Percentiles rank a stretch among this genome's conserved stretches.
phyloP scores from a whole-genome alignment of 495 filamentous ascomycete genomes.

The Aspergillus wentii region DNA sequence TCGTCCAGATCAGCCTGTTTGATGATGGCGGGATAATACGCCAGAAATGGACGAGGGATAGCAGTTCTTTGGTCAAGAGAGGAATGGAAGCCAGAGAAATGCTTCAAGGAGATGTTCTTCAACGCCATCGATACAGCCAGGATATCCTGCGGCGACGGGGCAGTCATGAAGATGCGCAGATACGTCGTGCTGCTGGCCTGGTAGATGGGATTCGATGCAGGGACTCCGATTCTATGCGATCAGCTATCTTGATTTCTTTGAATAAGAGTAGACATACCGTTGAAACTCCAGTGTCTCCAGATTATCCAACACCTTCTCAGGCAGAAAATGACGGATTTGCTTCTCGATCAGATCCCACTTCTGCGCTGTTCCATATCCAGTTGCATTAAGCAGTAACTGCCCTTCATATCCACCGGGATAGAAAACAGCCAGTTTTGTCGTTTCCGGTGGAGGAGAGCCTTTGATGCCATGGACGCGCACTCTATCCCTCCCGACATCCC shows the following conservation, averaged over 20 bases:
- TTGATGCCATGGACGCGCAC: constrained; percentile 39
- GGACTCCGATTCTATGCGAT: constrained; percentile 18
- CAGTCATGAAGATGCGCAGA: constrained; percentile 24
- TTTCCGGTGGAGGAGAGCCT: constrained; percentile 46
- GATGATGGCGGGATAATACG: constrained; percentile 27
- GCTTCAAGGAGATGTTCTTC: constrained; percentile 21
- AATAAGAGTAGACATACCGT: constrained; percentile 5
- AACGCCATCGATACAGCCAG: constrained; percentile 14
- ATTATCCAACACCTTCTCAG: constrained; percentile 6
- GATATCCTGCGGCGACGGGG: constrained; percentile 5
- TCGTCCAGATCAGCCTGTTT: constrained; percentile 19
- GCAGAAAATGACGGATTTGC: constrained; percentile 26
- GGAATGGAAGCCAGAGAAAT: constrained; percentile 30
- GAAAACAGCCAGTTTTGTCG: constrained; percentile 49
- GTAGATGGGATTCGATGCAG: constrained; percentile 13
- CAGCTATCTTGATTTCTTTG: no score
- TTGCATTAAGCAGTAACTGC: constrained; percentile 35
- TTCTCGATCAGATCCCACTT: constrained; percentile 40
- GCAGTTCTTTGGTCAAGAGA: constrained; percentile 26
- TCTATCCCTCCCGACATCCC: constrained; percentile 22
- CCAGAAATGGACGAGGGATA: constrained; percentile 23
- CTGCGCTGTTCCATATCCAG: constrained; percentile 31
- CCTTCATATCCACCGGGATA: constrained; percentile 43
- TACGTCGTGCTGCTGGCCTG: constrained; percentile 25
- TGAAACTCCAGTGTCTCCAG: constrained; percentile 28